phyloP scores from a whole-genome alignment of 139 green algal species.

The Volvox reticuliferus region DNA sequence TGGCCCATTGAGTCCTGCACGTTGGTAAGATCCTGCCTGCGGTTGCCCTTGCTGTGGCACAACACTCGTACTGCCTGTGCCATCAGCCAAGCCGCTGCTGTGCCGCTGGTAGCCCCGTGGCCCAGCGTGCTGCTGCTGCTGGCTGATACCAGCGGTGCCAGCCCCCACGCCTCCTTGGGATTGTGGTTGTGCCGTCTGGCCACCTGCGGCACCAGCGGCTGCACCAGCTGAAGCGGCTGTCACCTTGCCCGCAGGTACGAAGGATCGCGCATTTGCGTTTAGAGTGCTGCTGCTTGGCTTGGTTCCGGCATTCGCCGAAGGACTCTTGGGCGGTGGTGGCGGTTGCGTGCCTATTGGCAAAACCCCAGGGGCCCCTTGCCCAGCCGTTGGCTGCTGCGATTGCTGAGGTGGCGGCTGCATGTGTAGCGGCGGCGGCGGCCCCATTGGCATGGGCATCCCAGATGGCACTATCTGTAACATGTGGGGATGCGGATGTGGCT shows the following conservation, averaged over 20 bases:
- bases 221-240: neutral
- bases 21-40: neutral
- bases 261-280: constrained; percentile 20
- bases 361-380: neutral
- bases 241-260: constrained; percentile 33
- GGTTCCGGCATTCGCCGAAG: constrained; percentile 7
- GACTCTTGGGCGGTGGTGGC: constrained; percentile 23
- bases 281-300: constrained; percentile 49
- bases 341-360: neutral
- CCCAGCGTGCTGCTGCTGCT: constrained; percentile 21
- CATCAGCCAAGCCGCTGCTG: constrained; percentile 12
- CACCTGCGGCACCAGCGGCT: too few species aligned
- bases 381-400: constrained; percentile 10
- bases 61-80: neutral
- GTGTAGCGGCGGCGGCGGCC: neutral
- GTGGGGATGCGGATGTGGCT: constrained; percentile 8
- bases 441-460: constrained; percentile 20
- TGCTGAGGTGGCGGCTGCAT: constrained; percentile 18
- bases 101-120: constrained; percentile 37
- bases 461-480: constrained; percentile 21
- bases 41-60: neutral
- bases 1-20: neutral
- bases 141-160: neutral
- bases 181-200: neutral
- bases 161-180: neutral